Percentiles rank a stretch among this genome's conserved stretches.
phyloP scores from a whole-genome alignment of 805 yeast genomes.

The Groenewaldozyma salmanticensis region DNA sequence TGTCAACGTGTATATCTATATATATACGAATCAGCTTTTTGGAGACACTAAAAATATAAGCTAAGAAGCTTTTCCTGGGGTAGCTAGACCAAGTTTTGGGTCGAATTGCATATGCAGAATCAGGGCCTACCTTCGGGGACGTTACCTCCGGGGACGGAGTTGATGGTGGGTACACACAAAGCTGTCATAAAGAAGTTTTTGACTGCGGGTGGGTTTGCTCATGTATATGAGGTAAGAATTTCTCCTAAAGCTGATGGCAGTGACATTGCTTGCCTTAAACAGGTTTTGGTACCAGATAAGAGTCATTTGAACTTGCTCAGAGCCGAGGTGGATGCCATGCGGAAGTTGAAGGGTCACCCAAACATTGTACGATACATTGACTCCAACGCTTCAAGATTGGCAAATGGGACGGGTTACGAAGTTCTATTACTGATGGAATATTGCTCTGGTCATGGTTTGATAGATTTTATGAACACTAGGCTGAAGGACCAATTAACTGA shows the following conservation, averaged over 20 bases:
- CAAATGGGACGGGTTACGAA: slow-evolving; percentile 47
- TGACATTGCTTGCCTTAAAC: slow-evolving; percentile 68
- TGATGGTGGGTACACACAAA: slow-evolving; percentile 77
- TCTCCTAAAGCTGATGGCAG: slow-evolving; percentile 48
- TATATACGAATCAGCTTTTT: too few species aligned
- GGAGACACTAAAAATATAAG: too few species aligned
- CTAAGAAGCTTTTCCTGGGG: too few species aligned
- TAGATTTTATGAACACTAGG: slow-evolving; percentile 81
- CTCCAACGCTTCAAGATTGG: slow-evolving; percentile 80
- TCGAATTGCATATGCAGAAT: too few species aligned
- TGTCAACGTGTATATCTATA: too few species aligned
- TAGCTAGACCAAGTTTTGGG: too few species aligned
- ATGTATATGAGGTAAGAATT: slow-evolving; percentile 73
- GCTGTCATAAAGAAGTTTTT: slow-evolving; percentile 61
- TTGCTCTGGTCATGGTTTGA: slow-evolving; percentile 76
- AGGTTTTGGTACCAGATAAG: slow-evolving; percentile 94
- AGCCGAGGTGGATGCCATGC: slow-evolving; percentile 97
- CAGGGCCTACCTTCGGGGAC: slow-evolving; percentile 60
- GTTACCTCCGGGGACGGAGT: slow-evolving; percentile 63
- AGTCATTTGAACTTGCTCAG: slow-evolving; percentile 69
- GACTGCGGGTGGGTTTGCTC: slow-evolving; percentile 91
- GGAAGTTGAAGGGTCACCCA: slow-evolving; percentile 65
- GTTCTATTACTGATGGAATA: slow-evolving; percentile 88
- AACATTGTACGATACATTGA: slow-evolving; percentile 87
- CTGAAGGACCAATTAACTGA: slow-evolving; percentile 70